Evolutionary conservation across 345 rosid species (phyloP).

Genomic region (Chamaenerion angustifolium): DNA sequence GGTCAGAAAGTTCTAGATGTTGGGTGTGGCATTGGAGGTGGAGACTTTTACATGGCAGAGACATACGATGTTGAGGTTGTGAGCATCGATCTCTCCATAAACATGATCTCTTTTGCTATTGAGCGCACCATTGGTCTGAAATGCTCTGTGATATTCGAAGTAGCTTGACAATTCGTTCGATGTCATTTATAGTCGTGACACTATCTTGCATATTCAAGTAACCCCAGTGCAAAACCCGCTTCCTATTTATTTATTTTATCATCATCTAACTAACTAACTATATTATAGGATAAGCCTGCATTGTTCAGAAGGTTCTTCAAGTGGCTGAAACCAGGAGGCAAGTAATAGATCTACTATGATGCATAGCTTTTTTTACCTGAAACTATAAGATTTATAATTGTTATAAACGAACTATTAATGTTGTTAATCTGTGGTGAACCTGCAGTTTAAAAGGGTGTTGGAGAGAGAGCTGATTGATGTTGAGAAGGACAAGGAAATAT

Average conservation of each 20-base stretch:
- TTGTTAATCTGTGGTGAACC: constrained; percentile 7
- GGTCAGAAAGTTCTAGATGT: constrained; percentile 94
- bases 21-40: constrained; percentile 98
- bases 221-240: no score
- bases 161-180: no score
- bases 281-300: no score
- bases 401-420: no score
- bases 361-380: no score
- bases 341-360: constrained; percentile 19
- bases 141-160: constrained; percentile 85
- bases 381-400: no score
- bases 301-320: constrained; percentile 66
- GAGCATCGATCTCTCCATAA: constrained; percentile 87
- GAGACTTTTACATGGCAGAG: no score
- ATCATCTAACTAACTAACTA: no score
- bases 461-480: constrained; percentile 62
- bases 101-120: constrained; percentile 85
- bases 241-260: no score
- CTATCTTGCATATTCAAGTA: no score
- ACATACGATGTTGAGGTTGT: constrained; percentile 69
- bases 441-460: constrained; percentile 66
- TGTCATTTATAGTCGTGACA: no score
- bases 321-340: constrained; percentile 98
- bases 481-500: constrained; percentile 53
- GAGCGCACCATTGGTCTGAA: constrained; percentile 82